Base-by-base conservation (phyloP, 371 early-diverging fungal genomes). In the Dipsacomyces acuminosporus region DNA sequence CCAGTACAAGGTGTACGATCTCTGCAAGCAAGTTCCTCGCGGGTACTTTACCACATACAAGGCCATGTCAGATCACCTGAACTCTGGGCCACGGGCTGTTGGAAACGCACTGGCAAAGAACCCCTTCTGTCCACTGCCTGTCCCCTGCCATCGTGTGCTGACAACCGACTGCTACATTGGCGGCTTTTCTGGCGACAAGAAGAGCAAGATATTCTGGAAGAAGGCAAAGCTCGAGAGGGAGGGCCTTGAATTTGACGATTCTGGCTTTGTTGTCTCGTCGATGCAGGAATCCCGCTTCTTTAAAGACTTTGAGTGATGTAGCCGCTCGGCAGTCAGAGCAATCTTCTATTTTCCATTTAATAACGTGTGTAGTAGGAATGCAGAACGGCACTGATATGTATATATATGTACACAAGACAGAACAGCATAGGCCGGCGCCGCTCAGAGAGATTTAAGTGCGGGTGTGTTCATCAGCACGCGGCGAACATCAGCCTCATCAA, bases 111-210 rank as follows among this genome's bases (percentile, higher is more conserved):
- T 91, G 40, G 64, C 77, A 17, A 61, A 77, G 41, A 91, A 91
- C 60, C 90, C 91, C 0, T 89, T 87, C 57, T 78, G 81, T 15
- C 89, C 90, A 17, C 56, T 77, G 9, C 88, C 88, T 15, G 78
- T 91, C 0, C 90, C 91, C 0, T 91, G 91, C 61, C 90, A 91
- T 60, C 80, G 91, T 2, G 86, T 91, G 18, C 67, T 90, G 55
- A 77, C 86, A 5, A 66, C 82, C 0, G 78, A 86, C 59, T 64
- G 73, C 34, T 79, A 78, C 43, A 74, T 89, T 36, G 90, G 90
- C 11, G 91, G 91, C 0, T 90, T 87, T 64, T 61, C 66, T 33
- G 90, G 91, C 21, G 82, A 82, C 41, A 77, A 76, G 35, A 80
- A 82, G 45, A 78, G 79, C 41, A 79, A 83, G 56, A 71, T 75